Evolutionary conservation across 1,284 basidiomycete genomes (phyloP).

Genomic region (Stereum hirsutum): DNA sequence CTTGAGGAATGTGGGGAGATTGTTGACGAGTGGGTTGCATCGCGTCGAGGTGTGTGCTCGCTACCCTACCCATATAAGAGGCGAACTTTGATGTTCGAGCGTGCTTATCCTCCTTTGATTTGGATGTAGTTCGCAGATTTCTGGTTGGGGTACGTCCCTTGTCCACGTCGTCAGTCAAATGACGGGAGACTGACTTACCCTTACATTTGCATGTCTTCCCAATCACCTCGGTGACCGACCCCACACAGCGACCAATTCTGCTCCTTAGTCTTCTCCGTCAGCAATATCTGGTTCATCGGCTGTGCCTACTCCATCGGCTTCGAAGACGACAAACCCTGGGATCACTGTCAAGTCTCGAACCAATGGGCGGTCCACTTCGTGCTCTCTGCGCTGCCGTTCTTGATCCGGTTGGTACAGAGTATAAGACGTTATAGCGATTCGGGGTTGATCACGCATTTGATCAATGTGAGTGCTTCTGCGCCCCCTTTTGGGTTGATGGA

Average conservation of each 20-base stretch:
- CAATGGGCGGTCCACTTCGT: conserved; percentile 55
- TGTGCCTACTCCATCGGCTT: conserved; percentile 64
- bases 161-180: no score
- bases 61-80: no score
- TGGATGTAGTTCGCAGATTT: conserved; percentile 61
- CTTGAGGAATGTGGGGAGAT: conserved; percentile 48
- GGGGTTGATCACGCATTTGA: conserved; percentile 63
- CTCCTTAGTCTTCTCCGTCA: conserved; percentile 67
- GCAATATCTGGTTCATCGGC: conserved; percentile 63
- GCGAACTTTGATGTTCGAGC: no score
- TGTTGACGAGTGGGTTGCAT: conserved; percentile 63
- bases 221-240: conserved; percentile 15
- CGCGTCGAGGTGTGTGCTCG: conserved; percentile 57
- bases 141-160: conserved; percentile 61
- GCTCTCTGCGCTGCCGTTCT: conserved; percentile 45
- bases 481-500: background rate
- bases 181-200: no score
- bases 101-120: background rate
- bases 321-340: conserved; percentile 35
- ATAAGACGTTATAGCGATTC: conserved; percentile 43
- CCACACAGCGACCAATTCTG: conserved; percentile 70
- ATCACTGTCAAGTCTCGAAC: conserved; percentile 27
- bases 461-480: conserved; percentile 58
- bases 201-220: background rate
- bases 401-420: conserved; percentile 4